These are phyloP conservation scores for Penicillium brasilianum DNA, from an alignment of 2,329 filamentous ascomycete species.

Conservation along the genomic window DNA sequence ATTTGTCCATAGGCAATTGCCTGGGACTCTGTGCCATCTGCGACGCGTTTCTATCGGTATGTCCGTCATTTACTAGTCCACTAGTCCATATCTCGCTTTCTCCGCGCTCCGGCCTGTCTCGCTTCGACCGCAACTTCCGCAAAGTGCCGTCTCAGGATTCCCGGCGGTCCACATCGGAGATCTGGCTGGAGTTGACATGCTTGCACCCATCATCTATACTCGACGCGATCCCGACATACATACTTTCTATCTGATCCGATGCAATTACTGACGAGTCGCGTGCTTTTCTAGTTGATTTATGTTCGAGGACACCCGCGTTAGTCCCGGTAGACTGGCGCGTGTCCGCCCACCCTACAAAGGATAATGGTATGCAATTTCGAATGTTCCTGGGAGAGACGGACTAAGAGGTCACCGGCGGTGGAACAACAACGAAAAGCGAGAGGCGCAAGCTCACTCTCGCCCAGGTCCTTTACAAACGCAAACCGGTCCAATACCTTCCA, in stretches of 20 bases:
- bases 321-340: constrained; percentile 36
- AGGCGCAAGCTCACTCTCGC: constrained; percentile 28
- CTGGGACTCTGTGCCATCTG: constrained; percentile 5
- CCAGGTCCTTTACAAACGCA: constrained; percentile 94
- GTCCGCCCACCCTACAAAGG: constrained; percentile 20
- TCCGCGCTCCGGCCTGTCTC: constrained; percentile 15
- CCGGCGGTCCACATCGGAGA: background rate
- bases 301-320: constrained; percentile 19
- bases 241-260: background rate
- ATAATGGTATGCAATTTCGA: constrained; percentile 39
- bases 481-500: constrained; percentile 83
- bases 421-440: constrained; percentile 1
- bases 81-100: constrained; percentile 5
- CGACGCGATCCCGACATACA: background rate
- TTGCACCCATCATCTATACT: background rate
- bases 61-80: constrained; percentile 14
- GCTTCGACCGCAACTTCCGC: constrained; percentile 10
- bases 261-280: constrained; percentile 26
- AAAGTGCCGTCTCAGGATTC: constrained; percentile 2
- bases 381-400: constrained; percentile 2
- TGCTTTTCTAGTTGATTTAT: constrained; percentile 27
- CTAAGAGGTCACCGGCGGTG: constrained; percentile 5
- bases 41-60: constrained; percentile 27
- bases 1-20: background rate
- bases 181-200: background rate